Evolutionary conservation across 2,329 filamentous ascomycete genomes (phyloP).

Genomic region (Fusarium sp.): DNA sequence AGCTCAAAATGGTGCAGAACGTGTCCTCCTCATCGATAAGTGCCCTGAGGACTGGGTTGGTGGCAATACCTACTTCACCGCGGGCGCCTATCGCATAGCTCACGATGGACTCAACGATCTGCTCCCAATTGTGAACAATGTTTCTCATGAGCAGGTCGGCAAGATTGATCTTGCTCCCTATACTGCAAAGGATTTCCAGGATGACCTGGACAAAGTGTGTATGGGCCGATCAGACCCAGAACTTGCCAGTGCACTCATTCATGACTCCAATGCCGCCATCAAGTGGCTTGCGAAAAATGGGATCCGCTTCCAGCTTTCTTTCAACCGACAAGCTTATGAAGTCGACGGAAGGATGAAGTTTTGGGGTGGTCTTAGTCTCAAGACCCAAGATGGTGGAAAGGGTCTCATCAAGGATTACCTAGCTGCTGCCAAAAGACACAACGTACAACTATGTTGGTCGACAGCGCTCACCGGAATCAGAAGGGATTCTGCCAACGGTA

Average conservation of each 20-base stretch:
- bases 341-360: slow-evolving; percentile 22
- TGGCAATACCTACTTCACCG: slow-evolving; percentile 24
- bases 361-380: slow-evolving; percentile 23
- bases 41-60: slow-evolving; percentile 24
- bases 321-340: slow-evolving; percentile 24
- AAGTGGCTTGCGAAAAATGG: slow-evolving; percentile 29
- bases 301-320: slow-evolving; percentile 20
- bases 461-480: slow-evolving; percentile 8
- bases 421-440: slow-evolving; percentile 4
- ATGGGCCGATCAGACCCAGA: slow-evolving; percentile 26
- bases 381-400: slow-evolving; percentile 25
- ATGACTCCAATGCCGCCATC: slow-evolving; percentile 18
- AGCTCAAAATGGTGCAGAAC: slow-evolving; percentile 9
- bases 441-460: slow-evolving; percentile 14
- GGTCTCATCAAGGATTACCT: slow-evolving; percentile 25
- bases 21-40: slow-evolving; percentile 3
- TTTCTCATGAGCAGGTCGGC: slow-evolving; percentile 5
- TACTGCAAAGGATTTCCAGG: slow-evolving; percentile 11
- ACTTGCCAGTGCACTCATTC: slow-evolving; percentile 6
- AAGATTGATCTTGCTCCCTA: slow-evolving; percentile 26
- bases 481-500: not conserved
- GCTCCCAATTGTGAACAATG: slow-evolving; percentile 24
- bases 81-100: slow-evolving; percentile 24
- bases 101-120: slow-evolving; percentile 6
- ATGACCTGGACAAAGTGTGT: slow-evolving; percentile 21